Evolutionary conservation across 495 filamentous ascomycete genomes (phyloP), one percentile per base, ranked within the genome.

Genomic region (Penicillium samsonianum): DNA sequence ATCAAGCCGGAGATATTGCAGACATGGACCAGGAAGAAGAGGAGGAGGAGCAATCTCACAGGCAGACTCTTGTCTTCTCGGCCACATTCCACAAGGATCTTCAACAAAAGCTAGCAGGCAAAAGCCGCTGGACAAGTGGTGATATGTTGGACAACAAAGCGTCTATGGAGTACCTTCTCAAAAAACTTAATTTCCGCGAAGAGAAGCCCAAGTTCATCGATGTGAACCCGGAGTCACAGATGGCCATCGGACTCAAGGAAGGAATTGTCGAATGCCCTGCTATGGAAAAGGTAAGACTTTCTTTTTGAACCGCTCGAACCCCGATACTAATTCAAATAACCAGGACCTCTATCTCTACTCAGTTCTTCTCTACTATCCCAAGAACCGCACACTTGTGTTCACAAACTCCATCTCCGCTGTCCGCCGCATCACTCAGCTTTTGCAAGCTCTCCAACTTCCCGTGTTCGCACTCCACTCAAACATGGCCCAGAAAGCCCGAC

Each of bases 401-500:
- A 89, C 92, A 35, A 98, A 98, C 75, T 96, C 92, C 9, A 96
- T 98, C 65, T 88, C 88, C 62, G 89, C 92, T 1, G 92, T 95
- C 63, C 89, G 92, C 14, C 92, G 94, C 37, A 77, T 98, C 7
- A 85, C 87, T 0, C 89, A 94, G 20, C 80, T 97, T 55, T 82
- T 98, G 9, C 89, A 94, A 67, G 89, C 86, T 52, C 85, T 98
- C 20, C 82, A 86, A 58, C 83, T 96, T 16, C 86, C 85, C 7
- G 90, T 88, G 14, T 78, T 89, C 20, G 83, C 88, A 0, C 80
- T 98, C 10, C 94, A 98, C 70, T 96, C 92, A 0, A 87, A 89
- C 60, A 98, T 98, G 94, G 80, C 86, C 7, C 95, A 98, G 73
- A 98, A 98, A 70, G 91, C 94, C n/a, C 91, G 94, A 26, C 79